A percentile compares a stretch with the other conserved stretches of the same genome.
Evolutionary conservation across 768 basidiomycete genomes (phyloP).

Genomic region (Mycena kentingensis): DNA sequence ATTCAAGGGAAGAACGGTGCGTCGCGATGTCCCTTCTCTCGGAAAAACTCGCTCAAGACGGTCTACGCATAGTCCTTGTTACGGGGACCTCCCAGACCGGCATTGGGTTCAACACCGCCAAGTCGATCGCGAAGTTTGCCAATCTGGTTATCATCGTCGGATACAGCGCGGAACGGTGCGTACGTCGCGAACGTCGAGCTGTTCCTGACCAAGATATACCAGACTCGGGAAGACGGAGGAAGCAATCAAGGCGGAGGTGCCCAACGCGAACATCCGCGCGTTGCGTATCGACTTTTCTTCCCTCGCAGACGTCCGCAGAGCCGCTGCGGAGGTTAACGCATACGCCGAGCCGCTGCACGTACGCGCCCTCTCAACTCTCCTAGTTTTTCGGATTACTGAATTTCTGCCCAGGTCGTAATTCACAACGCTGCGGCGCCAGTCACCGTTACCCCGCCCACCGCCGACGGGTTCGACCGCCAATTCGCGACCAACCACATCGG

Average conservation of each 20-base stretch:
- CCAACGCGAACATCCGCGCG: neutral
- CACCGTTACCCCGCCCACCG: neutral
- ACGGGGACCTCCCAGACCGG: slow-evolving; percentile 6
- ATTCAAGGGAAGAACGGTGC: neutral
- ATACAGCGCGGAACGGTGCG: slow-evolving; percentile 3
- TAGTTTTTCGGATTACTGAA: neutral
- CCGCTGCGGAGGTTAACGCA: slow-evolving; percentile 9
- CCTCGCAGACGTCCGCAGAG: slow-evolving; percentile 2
- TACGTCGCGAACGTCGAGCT: neutral
- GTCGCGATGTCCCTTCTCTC: neutral
- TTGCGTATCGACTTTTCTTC: slow-evolving; percentile 4
- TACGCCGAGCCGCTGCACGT: slow-evolving; percentile 7
- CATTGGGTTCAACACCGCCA: slow-evolving; percentile 6
- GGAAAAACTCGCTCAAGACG: neutral
- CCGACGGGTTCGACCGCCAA: neutral
- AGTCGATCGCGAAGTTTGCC: neutral
- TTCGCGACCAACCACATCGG: neutral
- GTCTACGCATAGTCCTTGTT: neutral
- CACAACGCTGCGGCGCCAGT: slow-evolving; percentile 4
- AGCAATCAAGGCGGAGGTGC: slow-evolving; percentile 1
- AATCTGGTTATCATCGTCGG: slow-evolving; percentile 11
- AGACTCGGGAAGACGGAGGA: slow-evolving; percentile 1
- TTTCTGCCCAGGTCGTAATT: slow-evolving; percentile 1
- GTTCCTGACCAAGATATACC: neutral
- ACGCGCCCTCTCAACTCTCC: neutral